These are phyloP conservation scores for Verruconis gallopava DNA, from an alignment of 2,329 filamentous ascomycete genomes.

Conservation along the genomic window DNA sequence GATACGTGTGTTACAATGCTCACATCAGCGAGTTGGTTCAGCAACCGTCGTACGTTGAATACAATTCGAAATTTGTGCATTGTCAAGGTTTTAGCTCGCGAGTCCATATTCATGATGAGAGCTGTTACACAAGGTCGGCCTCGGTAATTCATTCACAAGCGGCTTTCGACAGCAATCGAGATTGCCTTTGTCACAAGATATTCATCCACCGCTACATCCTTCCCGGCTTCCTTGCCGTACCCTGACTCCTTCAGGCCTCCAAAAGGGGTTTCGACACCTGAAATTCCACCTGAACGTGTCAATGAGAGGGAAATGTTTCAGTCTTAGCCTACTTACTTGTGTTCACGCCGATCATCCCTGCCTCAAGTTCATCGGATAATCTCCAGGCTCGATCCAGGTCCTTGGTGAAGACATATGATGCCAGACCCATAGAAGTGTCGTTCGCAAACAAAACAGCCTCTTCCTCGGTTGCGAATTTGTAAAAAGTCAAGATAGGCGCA, in stretches of 20 bases:
- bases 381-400: constrained; percentile 53
- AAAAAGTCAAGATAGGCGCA: constrained; percentile 50
- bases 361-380: constrained; percentile 53
- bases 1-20: too few species aligned
- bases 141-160: too few species aligned
- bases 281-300: too few species aligned
- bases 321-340: too few species aligned
- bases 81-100: too few species aligned
- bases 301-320: too few species aligned
- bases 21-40: too few species aligned
- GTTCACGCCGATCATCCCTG: constrained; percentile 43
- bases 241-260: constrained; percentile 56
- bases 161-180: constrained; percentile 45
- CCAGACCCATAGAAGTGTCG: constrained; percentile 48
- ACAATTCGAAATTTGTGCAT: too few species aligned
- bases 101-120: too few species aligned
- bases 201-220: constrained; percentile 51
- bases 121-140: too few species aligned
- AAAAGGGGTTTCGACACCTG: constrained; percentile 53
- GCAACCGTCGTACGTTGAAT: too few species aligned
- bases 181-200: constrained; percentile 53
- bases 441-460: constrained; percentile 49
- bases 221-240: constrained; percentile 57
- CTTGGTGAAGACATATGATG: constrained; percentile 56
- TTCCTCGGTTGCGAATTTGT: constrained; percentile 52